Base-by-base conservation (phyloP, 139 green algal genomes). In the Marvania coccoides region DNA sequence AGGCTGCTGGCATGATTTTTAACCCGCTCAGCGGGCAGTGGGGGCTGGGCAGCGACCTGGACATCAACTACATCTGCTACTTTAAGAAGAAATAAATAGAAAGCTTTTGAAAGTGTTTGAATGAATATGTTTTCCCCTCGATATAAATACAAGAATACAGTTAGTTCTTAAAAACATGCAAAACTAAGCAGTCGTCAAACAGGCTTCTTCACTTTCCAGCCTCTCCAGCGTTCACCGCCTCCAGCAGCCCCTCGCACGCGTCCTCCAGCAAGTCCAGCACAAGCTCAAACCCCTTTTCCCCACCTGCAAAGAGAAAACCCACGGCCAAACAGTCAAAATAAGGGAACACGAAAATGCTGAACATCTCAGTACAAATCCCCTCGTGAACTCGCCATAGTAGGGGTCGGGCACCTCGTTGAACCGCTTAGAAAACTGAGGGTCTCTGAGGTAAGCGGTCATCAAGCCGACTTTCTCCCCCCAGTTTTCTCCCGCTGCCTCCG, bases 261-360 rank as follows among this genome's bases (percentile, higher is more conserved):
- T 96, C 90, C 6, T 94, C 82, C 39, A 96, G 69, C 30, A 96
- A 69, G 66, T 96, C 90, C 28, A 96, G 77, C 42, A 97, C 90
- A 58, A 77, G 55, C 46, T 87, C 80, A 69, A 87, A 83, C 6
- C 82, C 73, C 8, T 67, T 54, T 3, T 47, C 19, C 3, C 79
- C 79, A 28, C 72, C n/a, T n/a, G n/a, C n/a, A n/a, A n/a, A n/a
- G n/a, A n/a, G n/a, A n/a, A n/a, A n/a, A n/a, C n/a, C n/a, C n/a
- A n/a, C n/a, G n/a, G n/a, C n/a, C n/a, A n/a, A n/a, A n/a, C n/a
- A n/a, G n/a, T n/a, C n/a, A n/a, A n/a, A n/a, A n/a, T n/a, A n/a
- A n/a, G n/a, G n/a, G n/a, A n/a, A n/a, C n/a, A n/a, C n/a, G n/a
- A n/a, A n/a, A n/a, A n/a, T n/a, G n/a, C n/a, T n/a, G n/a, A n/a